Percentiles rank a stretch among this genome's conserved stretches.
Evolutionary conservation across 768 basidiomycete genomes (phyloP).

Genomic region (Russula emetica): DNA sequence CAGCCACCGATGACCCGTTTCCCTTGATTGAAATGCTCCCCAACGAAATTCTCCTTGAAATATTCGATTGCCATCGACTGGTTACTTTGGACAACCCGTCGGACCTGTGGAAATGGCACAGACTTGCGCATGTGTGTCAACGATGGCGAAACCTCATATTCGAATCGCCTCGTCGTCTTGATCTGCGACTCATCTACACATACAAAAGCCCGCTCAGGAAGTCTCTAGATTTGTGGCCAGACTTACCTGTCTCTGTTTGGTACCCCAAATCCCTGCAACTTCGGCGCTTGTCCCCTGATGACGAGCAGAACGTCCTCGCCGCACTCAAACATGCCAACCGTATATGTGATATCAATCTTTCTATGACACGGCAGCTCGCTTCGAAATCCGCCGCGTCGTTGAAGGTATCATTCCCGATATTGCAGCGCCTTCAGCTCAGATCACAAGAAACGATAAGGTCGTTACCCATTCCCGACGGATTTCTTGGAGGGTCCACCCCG

Average conservation of each 20-base stretch:
- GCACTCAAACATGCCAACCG: not conserved
- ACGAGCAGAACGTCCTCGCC: not conserved
- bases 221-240: constrained; percentile 6
- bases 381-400: constrained; percentile 21
- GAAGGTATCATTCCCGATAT: constrained; percentile 28
- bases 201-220: not conserved
- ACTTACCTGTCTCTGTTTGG: constrained; percentile 3
- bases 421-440: constrained; percentile 26
- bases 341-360: not conserved
- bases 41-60: constrained; percentile 1
- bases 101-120: constrained; percentile 8
- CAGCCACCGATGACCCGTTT: not conserved
- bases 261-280: not conserved
- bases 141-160: constrained; percentile 4
- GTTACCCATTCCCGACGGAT: constrained; percentile 23
- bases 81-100: not conserved
- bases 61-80: constrained; percentile 8
- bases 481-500: constrained; percentile 10
- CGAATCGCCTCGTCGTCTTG: constrained; percentile 3
- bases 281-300: not conserved
- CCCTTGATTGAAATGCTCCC: not conserved
- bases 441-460: constrained; percentile 37
- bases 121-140: constrained; percentile 10
- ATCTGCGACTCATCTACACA: constrained; percentile 1
- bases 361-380: not conserved